Evolutionary conservation across 1,139 yeast species (phyloP), one percentile per base, ranked within the genome.

Genomic region (Maudiozyma humilis): DNA sequence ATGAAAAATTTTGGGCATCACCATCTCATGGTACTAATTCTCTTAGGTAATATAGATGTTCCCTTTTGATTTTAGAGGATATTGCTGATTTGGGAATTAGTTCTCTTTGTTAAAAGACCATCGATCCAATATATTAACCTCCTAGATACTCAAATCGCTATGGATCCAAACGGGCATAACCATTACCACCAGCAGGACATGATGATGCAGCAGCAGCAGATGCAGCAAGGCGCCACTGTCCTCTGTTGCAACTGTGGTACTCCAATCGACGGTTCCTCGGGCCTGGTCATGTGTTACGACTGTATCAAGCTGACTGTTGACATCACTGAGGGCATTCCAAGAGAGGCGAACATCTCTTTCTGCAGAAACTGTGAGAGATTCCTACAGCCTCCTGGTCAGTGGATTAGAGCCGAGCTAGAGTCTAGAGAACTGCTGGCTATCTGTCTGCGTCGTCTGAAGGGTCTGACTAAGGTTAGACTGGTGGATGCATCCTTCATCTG

Each of bases 221-320:
- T 58, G 34, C 59, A 53, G 15, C 51, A 70, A n/a, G 76, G 71
- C 19, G 95, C 96, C 20, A 91, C 97, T 1, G 94, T 93, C 49
- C 76, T 91, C 49, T 91, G 99, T 72, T 88, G 95, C 68, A 87
- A 86, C 81, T 91, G 99, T 82, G 97, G 98, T 67, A 86, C 85
- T 46, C 96, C 98, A 41, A 86, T 93, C 78, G 97, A 91, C 62
- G 97, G 97, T 38, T 85, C 96, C 29, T 72, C 78, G 27, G 97
- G 98, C 27, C 71, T 89, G 51, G 95, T 88, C 27, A 88, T 91
- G 95, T 93, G 98, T 70, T 82, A 86, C 70, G 97, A 93, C 68
- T 91, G 99, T 77, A 87, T 91, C 64, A 86, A 87, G 66, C 70
- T 89, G 58, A 87, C 89, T 4, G 94, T 88, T 47, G 97, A 91